phyloP scores from a whole-genome alignment of 2,329 filamentous ascomycete species.

The Periglandula ipomoeae region DNA sequence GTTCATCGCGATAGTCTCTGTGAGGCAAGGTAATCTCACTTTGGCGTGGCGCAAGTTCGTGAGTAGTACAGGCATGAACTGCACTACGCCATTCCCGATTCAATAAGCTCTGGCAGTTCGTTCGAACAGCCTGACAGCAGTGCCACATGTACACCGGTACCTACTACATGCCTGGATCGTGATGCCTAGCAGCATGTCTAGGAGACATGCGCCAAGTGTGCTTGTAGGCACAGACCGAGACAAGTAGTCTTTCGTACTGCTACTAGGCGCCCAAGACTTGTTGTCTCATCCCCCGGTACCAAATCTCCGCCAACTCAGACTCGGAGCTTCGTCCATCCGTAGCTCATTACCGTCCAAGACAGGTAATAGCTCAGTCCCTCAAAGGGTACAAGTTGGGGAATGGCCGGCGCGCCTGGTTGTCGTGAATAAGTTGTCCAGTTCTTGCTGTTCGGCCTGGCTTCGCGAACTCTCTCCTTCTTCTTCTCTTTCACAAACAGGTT shows the following conservation, averaged over 20 bases:
- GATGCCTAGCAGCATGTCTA: neutral
- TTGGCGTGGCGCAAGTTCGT: too few relatives aligned
- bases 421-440: slow-evolving; percentile 1
- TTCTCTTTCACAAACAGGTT: neutral
- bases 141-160: too few relatives aligned
- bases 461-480: neutral
- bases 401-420: neutral
- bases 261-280: neutral
- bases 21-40: too few relatives aligned
- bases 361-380: neutral
- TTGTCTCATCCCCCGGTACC: neutral
- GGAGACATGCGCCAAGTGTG: neutral
- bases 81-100: neutral
- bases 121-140: neutral
- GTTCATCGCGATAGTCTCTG: neutral
- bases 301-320: neutral
- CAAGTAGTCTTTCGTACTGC: neutral
- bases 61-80: neutral
- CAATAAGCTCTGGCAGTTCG: neutral
- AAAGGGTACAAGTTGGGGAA: neutral
- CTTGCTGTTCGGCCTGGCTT: neutral
- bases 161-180: neutral
- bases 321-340: slow-evolving; percentile 2
- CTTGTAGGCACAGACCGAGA: neutral
- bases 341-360: slow-evolving; percentile 1